A percentile compares a stretch with the other conserved stretches of the same genome.
Evolutionary conservation across 345 rosid species (phyloP).

Genomic region (Dovyalis caffra): DNA sequence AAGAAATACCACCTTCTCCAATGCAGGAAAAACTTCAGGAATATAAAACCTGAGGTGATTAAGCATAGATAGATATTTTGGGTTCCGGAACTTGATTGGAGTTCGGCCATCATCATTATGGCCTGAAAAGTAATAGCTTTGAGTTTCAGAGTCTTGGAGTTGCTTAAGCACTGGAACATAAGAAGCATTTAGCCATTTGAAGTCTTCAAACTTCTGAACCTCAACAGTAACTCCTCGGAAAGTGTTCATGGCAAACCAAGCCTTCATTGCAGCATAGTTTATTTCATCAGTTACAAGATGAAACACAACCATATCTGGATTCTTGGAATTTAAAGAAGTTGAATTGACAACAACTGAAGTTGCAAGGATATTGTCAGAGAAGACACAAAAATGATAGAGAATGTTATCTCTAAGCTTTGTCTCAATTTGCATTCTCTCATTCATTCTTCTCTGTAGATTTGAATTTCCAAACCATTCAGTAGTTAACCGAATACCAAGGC

Average conservation of each 20-base stretch:
- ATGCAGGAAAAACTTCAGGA: conserved; percentile 81
- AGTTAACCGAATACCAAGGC: conserved; percentile 79
- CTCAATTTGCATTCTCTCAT: conserved; percentile 40
- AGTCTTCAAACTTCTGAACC: conserved; percentile 88
- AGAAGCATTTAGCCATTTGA: conserved; percentile 86
- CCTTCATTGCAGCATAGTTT: conserved; percentile 81
- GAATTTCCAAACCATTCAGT: conserved; percentile 69
- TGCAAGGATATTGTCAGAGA: conserved; percentile 89
- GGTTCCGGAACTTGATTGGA: conserved; percentile 89
- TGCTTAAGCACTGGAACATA: conserved; percentile 94
- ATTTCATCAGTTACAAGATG: conserved; percentile 88
- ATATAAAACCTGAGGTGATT: conserved; percentile 89
- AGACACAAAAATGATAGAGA: conserved; percentile 75
- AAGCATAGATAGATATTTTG: conserved; percentile 88
- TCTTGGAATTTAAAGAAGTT: conserved; percentile 59
- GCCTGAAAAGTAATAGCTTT: conserved; percentile 89
- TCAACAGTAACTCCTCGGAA: conserved; percentile 73
- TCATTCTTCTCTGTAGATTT: conserved; percentile 39
- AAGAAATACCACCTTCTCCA: conserved; percentile 80
- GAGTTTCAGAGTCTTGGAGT: conserved; percentile 88
- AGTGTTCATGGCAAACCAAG: conserved; percentile 72
- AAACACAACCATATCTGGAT: conserved; percentile 65
- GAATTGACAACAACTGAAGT: conserved; percentile 93
- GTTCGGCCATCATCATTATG: conserved; percentile 60
- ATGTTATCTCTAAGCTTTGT: conserved; percentile 54